Evolutionary conservation across 1,284 basidiomycete species (phyloP).

Genomic region (Fomitopsis schrenkii): DNA sequence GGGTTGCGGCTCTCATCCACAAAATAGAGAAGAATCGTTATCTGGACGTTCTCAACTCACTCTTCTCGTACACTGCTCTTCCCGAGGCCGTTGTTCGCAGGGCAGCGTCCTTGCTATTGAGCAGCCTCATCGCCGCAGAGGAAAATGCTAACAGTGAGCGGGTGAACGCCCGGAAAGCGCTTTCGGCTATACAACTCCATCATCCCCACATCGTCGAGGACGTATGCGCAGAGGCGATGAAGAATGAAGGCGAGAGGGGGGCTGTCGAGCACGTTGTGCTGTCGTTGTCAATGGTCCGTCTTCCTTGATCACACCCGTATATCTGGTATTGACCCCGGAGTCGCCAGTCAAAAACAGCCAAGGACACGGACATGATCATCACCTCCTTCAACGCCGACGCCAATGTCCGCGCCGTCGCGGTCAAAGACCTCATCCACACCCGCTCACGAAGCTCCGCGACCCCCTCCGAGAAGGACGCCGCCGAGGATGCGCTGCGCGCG

Average conservation of each 20-base stretch:
- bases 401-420: constrained; percentile 46
- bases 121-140: constrained; percentile 15
- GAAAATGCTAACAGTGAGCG: background rate
- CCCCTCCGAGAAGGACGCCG: constrained; percentile 43
- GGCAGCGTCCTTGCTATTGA: constrained; percentile 45
- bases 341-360: constrained; percentile 7
- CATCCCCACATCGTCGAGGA: constrained; percentile 45
- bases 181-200: constrained; percentile 28
- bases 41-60: constrained; percentile 36
- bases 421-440: constrained; percentile 43
- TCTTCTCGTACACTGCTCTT: constrained; percentile 37
- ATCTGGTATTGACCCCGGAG: background rate
- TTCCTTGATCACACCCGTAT: background rate
- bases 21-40: constrained; percentile 43
- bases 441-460: constrained; percentile 29
- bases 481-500: constrained; percentile 51
- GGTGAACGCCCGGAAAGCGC: constrained; percentile 5
- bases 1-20: constrained; percentile 40
- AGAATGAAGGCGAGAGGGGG: constrained; percentile 34
- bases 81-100: constrained; percentile 37
- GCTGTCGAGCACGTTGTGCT: constrained; percentile 47
- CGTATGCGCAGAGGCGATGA: constrained; percentile 34
- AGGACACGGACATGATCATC: constrained; percentile 40
- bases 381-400: constrained; percentile 51
- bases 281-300: constrained; percentile 50